Percentiles rank a stretch among this genome's conserved stretches.
Conservation (phyloP, 345 rosid species). For the Eutrema heterophyllum region DNA sequence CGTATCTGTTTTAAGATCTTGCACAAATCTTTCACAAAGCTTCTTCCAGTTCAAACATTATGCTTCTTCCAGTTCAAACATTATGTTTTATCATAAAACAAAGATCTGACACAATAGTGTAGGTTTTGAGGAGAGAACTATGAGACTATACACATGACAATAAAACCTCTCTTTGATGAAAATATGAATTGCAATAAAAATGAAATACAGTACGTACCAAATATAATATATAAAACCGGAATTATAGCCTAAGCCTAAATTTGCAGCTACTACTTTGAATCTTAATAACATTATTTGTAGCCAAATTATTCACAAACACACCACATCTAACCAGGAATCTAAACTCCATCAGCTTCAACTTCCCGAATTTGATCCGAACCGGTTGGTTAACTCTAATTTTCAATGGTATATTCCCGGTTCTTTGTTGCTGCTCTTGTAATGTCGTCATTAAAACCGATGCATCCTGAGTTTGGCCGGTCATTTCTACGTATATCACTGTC, state of each 20-base stretch:
- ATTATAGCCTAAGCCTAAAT: conserved; percentile 49
- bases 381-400: conserved; percentile 62
- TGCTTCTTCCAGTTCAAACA: too few species aligned
- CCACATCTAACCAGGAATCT: conserved; percentile 57
- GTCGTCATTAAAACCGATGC: conserved; percentile 35
- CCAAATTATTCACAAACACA: conserved; percentile 46
- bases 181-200: neutral
- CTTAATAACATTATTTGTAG: conserved; percentile 37
- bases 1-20: too few species aligned
- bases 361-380: conserved; percentile 73
- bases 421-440: conserved; percentile 18
- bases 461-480: conserved; percentile 55
- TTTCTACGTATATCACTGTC: conserved; percentile 49
- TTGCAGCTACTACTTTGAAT: conserved; percentile 61
- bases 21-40: too few species aligned
- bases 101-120: neutral
- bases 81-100: conserved; percentile 1
- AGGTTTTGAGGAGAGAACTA: neutral
- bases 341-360: conserved; percentile 55
- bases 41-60: too few species aligned
- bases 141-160: neutral
- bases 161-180: neutral
- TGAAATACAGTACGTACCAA: neutral
- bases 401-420: conserved; percentile 37
- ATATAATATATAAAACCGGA: neutral